Base-by-base conservation (phyloP, 768 basidiomycete species). In the Trametes punicea region DNA sequence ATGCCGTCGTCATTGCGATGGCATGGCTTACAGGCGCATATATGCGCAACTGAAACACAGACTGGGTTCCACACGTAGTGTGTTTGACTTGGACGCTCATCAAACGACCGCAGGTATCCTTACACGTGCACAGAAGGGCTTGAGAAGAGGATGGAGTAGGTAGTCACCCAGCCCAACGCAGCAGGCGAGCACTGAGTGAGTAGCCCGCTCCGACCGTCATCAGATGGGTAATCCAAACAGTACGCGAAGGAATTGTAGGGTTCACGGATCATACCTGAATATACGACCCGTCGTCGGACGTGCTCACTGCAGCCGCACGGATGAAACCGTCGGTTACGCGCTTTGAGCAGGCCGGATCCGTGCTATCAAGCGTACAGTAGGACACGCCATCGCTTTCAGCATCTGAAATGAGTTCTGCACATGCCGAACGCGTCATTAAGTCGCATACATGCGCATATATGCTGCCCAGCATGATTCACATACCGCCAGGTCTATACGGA, bases 191-290 rank as follows among this genome's bases (percentile, higher is more conserved):
- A n/a, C n/a, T n/a, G n/a, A n/a, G n/a, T n/a, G n/a, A n/a, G n/a
- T n/a, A n/a, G n/a, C n/a, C n/a, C n/a, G n/a, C n/a, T n/a, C n/a
- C n/a, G n/a, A n/a, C n/a, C n/a, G n/a, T n/a, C n/a, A n/a, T n/a
- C n/a, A n/a, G n/a, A n/a, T n/a, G n/a, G n/a, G n/a, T n/a, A n/a
- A n/a, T n/a, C n/a, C n/a, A n/a, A n/a, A n/a, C n/a, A n/a, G n/a
- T n/a, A 33, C 34, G 9, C 34, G n/a, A 36, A 15, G 15, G 15
- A 10, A 36, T 36, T 16, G 34, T 5, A 36, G n/a, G 9, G n/a
- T 31, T 8, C 64, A n/a, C n/a, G n/a, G n/a, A n/a, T n/a, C n/a
- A n/a, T 40, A 73, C 75, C 64, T 77, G 76, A 16, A 75, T 70
- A 57, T 71, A 77, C 2, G 74, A 69, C 30, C 69, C 68, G 54